Percentiles rank a stretch among this genome's conserved stretches.
Conservation (phyloP, 495 filamentous ascomycete genomes). For the Xylaria castorea region DNA sequence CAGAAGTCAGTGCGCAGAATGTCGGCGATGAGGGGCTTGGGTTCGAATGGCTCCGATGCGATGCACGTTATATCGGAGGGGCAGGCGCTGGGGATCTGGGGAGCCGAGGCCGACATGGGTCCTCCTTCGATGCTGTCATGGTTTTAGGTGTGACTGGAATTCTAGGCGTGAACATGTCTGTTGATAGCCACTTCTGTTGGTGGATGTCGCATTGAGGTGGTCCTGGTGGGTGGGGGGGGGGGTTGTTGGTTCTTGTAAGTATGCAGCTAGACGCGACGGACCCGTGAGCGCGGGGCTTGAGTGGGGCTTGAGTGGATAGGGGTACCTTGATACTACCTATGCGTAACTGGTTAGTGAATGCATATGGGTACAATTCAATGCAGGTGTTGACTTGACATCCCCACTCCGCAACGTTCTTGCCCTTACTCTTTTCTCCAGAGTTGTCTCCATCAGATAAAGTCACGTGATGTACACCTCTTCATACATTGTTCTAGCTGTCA, state of each 20-base stretch:
- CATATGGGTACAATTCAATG: no score
- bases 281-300: not conserved
- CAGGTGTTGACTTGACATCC: no score
- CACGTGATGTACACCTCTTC: not conserved
- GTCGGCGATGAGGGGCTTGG: constrained; percentile 42
- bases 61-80: constrained; percentile 43
- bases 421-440: not conserved
- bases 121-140: constrained; percentile 17
- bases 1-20: constrained; percentile 50
- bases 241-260: not conserved
- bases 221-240: not conserved
- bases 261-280: not conserved
- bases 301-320: no score
- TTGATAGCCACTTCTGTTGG: not conserved
- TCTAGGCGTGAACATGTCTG: not conserved
- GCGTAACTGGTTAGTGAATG: no score
- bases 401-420: not conserved
- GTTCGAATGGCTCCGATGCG: constrained; percentile 40
- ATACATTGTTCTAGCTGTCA: not conserved
- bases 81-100: constrained; percentile 11
- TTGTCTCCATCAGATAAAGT: not conserved
- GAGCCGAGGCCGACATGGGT: constrained; percentile 21
- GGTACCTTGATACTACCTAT: no score
- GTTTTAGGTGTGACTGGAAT: not conserved
- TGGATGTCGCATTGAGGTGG: no score